Base-by-base conservation (phyloP, 2,329 filamentous ascomycete genomes). In the Tetracladium maxilliforme region DNA sequence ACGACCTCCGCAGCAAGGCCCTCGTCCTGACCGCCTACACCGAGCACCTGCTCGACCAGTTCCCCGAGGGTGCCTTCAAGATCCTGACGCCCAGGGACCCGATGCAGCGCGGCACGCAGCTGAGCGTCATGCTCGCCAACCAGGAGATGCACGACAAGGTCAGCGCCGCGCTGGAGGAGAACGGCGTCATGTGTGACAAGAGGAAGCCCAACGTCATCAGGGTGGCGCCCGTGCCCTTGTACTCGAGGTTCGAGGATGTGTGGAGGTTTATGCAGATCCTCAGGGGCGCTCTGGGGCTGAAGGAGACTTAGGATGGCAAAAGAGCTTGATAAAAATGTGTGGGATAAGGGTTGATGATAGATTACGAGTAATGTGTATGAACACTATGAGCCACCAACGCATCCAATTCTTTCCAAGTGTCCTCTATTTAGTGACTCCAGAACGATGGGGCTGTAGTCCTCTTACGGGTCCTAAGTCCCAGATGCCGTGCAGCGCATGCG, bases 141-240 rank as follows among this genome's bases (percentile, higher is more conserved):
- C 60, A 68, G 1, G 81, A 77, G 0, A 42, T 90, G 25, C 50
- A 92, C 28, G 80, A 87, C n/a, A 44, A 44, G 6, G 69, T 92
- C 3, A 61, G 70, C 30, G 53, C 57, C 21, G 61, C 60, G 15
- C 47, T 93, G 15, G 69, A 80, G 37, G 61, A 67, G 9, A 63
- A 67, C 3, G 79, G 76, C 2, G 71, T 90, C 3, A 65, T 92
- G 2, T 71, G 80, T 19, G 84, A 93, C 44, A 79, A 90, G 60
- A 61, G 84, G 30, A 81, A 80, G 47, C 84, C 86, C 2, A 74
- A 86, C 43, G 84, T 93, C 10, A 74, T 93, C 25, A 61, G 84
- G 3, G 71, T 92, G 2, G 82, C 84, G 3, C 84, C 86, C 2
- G 76, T 79, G 21, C 83, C 84, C 7, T 47, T 93, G 36, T 93